These are phyloP conservation scores for Houttuynia cordata DNA, from an alignment of 164 flowering plant species.

Conservation along the genomic window DNA sequence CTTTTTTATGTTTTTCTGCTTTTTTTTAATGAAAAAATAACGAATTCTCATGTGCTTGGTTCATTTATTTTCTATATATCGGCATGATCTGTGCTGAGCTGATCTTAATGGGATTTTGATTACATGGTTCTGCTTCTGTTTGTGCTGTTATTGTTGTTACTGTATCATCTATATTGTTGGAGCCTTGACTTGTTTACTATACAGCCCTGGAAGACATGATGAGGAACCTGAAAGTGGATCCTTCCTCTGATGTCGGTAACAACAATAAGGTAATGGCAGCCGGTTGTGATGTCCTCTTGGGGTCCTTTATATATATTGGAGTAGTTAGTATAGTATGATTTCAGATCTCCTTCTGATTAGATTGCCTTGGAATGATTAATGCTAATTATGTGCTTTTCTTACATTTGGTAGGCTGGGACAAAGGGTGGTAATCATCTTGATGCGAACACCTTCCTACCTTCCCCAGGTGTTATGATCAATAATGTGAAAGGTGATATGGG, in stretches of 20 bases:
- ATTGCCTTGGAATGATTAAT: not conserved
- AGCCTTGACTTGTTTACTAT: conserved; percentile 14
- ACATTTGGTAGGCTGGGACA: conserved; percentile 12
- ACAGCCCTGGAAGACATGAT: conserved; percentile 28
- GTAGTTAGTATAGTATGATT: not conserved
- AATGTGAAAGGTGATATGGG: conserved; percentile 29
- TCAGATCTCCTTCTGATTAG: not conserved
- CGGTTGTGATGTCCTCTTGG: not conserved
- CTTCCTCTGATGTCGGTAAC: conserved; percentile 15
- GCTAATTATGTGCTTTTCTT: not conserved
- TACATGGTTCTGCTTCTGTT: not conserved
- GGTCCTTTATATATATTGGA: not conserved
- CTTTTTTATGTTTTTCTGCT: too few relatives aligned
- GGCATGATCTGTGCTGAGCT: not conserved
- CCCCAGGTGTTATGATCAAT: conserved; percentile 26
- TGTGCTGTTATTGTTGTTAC: not conserved
- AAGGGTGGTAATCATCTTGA: conserved; percentile 32
- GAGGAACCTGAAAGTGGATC: conserved; percentile 25
- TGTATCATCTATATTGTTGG: not conserved
- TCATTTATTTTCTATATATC: too few relatives aligned
- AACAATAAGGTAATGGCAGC: conserved; percentile 15
- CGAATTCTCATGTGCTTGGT: too few relatives aligned
- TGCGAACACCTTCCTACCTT: conserved; percentile 31
- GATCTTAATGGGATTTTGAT: not conserved
- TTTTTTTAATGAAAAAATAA: too few relatives aligned